Conservation (phyloP, 1,284 basidiomycete genomes). For the Sporisorium graminicola region DNA sequence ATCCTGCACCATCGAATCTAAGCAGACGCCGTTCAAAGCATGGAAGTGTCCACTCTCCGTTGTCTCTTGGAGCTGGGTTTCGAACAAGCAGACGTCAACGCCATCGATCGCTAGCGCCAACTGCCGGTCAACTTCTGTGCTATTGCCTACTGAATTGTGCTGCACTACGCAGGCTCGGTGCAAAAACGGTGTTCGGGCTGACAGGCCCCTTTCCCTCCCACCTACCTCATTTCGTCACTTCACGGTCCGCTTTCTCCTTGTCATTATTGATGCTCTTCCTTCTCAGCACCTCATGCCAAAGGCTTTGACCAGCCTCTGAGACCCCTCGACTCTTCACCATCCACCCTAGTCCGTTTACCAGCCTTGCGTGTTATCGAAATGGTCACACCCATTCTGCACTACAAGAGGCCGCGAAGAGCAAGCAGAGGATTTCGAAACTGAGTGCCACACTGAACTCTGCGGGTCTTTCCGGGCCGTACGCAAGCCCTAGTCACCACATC, state of each 20-base stretch:
- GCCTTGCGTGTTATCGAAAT: neutral
- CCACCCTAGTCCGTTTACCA: neutral
- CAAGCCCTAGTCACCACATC: neutral
- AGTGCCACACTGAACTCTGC: neutral
- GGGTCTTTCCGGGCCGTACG: neutral
- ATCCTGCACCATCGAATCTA: neutral
- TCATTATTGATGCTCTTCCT: neutral
- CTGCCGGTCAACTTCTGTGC: too few relatives aligned
- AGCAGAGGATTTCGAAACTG: neutral
- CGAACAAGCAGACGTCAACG: too few relatives aligned
- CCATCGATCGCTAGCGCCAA: too few relatives aligned
- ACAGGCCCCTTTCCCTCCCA: neutral
- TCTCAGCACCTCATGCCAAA: neutral
- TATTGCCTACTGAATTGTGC: too few relatives aligned
- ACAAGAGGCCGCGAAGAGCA: neutral
- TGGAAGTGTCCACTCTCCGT: too few relatives aligned
- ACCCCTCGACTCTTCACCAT: neutral
- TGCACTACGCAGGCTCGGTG: neutral
- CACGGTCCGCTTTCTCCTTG: neutral
- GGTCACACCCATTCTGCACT: neutral
- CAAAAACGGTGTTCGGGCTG: neutral
- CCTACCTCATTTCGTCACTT: neutral
- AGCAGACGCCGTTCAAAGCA: too few relatives aligned
- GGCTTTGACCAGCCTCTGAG: neutral
- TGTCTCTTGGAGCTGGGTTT: too few relatives aligned